Percentiles rank a stretch among this genome's conserved stretches.
Conservation (phyloP, 805 yeast species). For the Spathaspora sp. region DNA sequence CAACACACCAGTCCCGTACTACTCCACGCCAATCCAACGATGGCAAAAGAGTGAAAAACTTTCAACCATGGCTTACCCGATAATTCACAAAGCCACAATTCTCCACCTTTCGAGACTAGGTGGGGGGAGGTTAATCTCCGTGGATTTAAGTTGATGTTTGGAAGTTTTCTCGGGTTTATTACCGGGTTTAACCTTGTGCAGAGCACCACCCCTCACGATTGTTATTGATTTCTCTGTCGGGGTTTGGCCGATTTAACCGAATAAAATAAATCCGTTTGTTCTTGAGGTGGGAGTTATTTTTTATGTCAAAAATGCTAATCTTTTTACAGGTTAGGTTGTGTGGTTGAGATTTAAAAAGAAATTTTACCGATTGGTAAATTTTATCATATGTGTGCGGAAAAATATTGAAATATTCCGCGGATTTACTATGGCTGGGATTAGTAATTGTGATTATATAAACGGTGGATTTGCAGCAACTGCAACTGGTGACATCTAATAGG, state of each 20-base stretch:
- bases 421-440: background rate
- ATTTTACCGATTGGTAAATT: background rate
- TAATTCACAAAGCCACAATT: background rate
- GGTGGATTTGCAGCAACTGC: background rate
- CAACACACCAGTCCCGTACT: too few relatives aligned
- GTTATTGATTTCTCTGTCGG: background rate
- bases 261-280: background rate
- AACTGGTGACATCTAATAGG: background rate
- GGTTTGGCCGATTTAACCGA: background rate
- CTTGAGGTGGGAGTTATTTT: background rate
- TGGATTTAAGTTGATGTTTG: background rate
- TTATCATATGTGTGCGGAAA: background rate
- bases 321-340: background rate
- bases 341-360: background rate
- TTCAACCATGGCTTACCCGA: background rate
- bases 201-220: background rate
- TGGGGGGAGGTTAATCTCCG: background rate
- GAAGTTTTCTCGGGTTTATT: background rate
- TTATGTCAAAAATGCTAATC: background rate
- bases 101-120: background rate
- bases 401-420: background rate
- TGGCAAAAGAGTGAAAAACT: background rate
- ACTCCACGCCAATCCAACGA: too few relatives aligned
- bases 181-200: background rate
- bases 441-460: background rate